Evolutionary conservation across 2,329 filamentous ascomycete species (phyloP).

Genomic region (Cladosporium sp.): DNA sequence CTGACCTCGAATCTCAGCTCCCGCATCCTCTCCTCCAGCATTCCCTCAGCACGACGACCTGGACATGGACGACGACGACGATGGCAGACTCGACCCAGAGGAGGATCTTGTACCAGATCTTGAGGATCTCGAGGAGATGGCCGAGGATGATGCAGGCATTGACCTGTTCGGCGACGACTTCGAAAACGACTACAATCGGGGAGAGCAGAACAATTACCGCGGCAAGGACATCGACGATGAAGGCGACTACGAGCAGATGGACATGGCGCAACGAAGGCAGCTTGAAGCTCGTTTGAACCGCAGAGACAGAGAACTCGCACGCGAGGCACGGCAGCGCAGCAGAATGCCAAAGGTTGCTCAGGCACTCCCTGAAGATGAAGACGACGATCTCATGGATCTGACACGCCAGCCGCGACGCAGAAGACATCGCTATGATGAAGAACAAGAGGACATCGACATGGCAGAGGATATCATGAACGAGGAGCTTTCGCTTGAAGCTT

Average conservation of each 20-base stretch:
- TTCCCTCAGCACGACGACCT: slow-evolving; percentile 62
- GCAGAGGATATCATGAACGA: slow-evolving; percentile 93
- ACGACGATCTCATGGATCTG: slow-evolving; percentile 79
- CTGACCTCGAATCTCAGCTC: slow-evolving; percentile 35
- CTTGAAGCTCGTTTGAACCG: slow-evolving; percentile 71
- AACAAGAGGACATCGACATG: slow-evolving; percentile 83
- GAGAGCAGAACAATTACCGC: slow-evolving; percentile 60
- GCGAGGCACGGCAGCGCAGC: slow-evolving; percentile 56
- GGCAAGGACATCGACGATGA: slow-evolving; percentile 72
- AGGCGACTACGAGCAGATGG: slow-evolving; percentile 67
- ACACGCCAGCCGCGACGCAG: slow-evolving; percentile 80
- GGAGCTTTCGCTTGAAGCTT: slow-evolving; percentile 84
- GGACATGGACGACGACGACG: slow-evolving; percentile 57
- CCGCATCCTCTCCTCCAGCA: slow-evolving; percentile 58
- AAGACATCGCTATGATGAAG: slow-evolving; percentile 90
- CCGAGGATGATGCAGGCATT: slow-evolving; percentile 66
- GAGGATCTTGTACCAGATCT: slow-evolving; percentile 62
- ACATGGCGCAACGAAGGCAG: slow-evolving; percentile 61
- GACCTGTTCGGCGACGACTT: slow-evolving; percentile 69
- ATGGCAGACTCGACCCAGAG: slow-evolving; percentile 68
- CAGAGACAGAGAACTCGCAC: slow-evolving; percentile 67
- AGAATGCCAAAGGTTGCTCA: slow-evolving; percentile 70
- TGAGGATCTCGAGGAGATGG: slow-evolving; percentile 64
- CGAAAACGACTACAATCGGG: slow-evolving; percentile 56
- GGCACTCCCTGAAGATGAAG: slow-evolving; percentile 58